Conservation (phyloP, 1,284 basidiomycete species). For the Ganoderma leucocontextum region DNA sequence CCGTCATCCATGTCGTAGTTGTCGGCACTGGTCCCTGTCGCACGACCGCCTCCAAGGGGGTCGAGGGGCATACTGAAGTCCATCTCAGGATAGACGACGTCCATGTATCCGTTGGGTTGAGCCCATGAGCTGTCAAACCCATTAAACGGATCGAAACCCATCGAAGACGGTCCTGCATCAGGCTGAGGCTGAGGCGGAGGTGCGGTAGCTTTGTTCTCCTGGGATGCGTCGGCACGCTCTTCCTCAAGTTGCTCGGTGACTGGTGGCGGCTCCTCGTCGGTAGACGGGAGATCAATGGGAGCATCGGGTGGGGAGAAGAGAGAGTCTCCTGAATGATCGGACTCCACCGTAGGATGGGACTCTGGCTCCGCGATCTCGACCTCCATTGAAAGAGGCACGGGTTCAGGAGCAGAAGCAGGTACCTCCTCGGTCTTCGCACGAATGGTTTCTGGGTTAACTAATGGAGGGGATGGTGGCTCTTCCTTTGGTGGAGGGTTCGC, state of each 20-base stretch:
- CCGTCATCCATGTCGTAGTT: slow-evolving; percentile 66
- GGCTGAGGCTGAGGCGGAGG: background rate
- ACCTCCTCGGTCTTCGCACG: slow-evolving; percentile 7
- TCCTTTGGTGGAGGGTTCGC: slow-evolving; percentile 8
- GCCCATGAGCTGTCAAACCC: slow-evolving; percentile 49
- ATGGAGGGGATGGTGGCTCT: background rate
- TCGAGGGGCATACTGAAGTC: slow-evolving; percentile 57
- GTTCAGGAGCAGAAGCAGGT: background rate
- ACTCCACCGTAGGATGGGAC: slow-evolving; percentile 20
- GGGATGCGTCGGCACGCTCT: background rate
- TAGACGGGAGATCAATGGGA: slow-evolving; percentile 25
- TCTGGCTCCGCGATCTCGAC: slow-evolving; percentile 24
- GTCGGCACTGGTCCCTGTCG: slow-evolving; percentile 41
- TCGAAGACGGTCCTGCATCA: background rate
- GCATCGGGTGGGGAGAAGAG: slow-evolving; percentile 36
- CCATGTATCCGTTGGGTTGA: slow-evolving; percentile 53
- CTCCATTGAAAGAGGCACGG: background rate
- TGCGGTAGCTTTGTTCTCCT: background rate
- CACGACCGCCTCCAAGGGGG: slow-evolving; percentile 42
- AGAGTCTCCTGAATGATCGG: slow-evolving; percentile 35
- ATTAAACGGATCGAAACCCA: slow-evolving; percentile 35
- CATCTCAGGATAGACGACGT: slow-evolving; percentile 45
- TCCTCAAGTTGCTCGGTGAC: slow-evolving; percentile 7
- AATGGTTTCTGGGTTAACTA: background rate
- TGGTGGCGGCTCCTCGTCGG: slow-evolving; percentile 24